Base-by-base conservation (phyloP, 768 basidiomycete species). In the Amanita rubescens region DNA sequence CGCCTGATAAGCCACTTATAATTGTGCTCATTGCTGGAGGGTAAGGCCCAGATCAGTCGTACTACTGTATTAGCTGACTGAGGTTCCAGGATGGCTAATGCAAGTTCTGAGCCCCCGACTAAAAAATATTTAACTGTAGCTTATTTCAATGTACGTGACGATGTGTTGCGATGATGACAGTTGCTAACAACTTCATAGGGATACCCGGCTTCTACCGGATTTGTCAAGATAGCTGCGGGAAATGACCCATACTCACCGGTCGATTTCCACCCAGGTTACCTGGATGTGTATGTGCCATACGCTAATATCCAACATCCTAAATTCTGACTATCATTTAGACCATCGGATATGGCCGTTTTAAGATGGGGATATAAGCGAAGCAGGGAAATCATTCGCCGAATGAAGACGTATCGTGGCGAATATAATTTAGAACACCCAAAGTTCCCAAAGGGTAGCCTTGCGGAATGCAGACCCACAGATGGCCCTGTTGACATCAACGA, bases 1-100 rank as follows among this genome's bases (percentile, higher is more conserved):
- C 69, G 2, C 75, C 77, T 0, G 84, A 85, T 59, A 84, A 84
- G 59, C 74, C 81, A 9, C 75, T 79, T 3, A 60, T 77, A 54
- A 67, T 74, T 35, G 60, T 81, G 12, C 73, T 71, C 0, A 56
- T 69, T 0, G 54, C 74, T 22, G 64, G 75, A 2, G 71, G 69
- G 78, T 81, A 58, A 49, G n/a, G 24, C 8, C 3, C n/a, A 11
- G 10, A 46, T 4, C 30, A 42, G 19, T 33, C 3, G 48, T 15
- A 17, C 12, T 55, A 54, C 14, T 35, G 9, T 5, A 49, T 54
- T 17, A 32, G 10, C 30, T 32, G 10, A 38, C 11, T 32, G 34
- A 14, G 9, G 5, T 11, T 30, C 8, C n/a, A 63, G 63, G 15
- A 60, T 60, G 54, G 49, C 53, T 37, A 61, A 62, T 22, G 43